Conservation (phyloP, 2,329 filamentous ascomycete genomes). For the Colletotrichum sp. region DNA sequence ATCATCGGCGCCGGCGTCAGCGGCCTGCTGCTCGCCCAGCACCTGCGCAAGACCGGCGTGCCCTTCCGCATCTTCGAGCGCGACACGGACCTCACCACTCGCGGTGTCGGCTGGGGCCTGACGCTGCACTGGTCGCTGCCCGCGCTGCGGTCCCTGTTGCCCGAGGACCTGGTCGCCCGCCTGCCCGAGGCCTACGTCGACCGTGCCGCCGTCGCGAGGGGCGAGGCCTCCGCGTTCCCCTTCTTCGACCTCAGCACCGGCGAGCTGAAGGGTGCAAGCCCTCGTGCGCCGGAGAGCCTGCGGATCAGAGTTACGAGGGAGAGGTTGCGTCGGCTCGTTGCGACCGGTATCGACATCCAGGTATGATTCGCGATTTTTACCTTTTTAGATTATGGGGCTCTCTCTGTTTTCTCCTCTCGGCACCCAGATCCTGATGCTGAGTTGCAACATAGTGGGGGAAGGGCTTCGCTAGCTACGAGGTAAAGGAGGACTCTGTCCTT, state of each 20-base stretch:
- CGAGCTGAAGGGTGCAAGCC: constrained; percentile 43
- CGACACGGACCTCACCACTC: constrained; percentile 49
- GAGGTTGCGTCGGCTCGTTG: constrained; percentile 49
- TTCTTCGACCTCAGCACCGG: constrained; percentile 61
- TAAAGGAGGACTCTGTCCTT: constrained; percentile 32
- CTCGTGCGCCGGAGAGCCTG: constrained; percentile 45
- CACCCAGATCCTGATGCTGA: not conserved
- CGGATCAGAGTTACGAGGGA: constrained; percentile 54
- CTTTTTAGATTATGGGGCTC: not conserved
- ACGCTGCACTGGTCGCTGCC: constrained; percentile 68
- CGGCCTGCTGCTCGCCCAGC: constrained; percentile 40
- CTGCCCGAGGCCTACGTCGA: constrained; percentile 60
- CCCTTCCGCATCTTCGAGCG: constrained; percentile 58
- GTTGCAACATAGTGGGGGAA: constrained; percentile 43
- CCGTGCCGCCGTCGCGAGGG: constrained; percentile 49
- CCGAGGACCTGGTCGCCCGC: constrained; percentile 46
- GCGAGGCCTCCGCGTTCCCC: constrained; percentile 53
- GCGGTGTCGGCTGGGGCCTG: constrained; percentile 64
- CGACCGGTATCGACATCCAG: constrained; percentile 47
- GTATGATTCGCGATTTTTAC: constrained; percentile 30
- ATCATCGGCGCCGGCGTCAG: constrained; percentile 43
- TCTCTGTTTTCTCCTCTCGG: not conserved
- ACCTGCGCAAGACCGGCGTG: constrained; percentile 34
- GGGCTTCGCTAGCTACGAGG: constrained; percentile 32
- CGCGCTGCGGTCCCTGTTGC: constrained; percentile 55